A percentile compares a stretch with the other conserved stretches of the same genome.
phyloP scores from a whole-genome alignment of 805 yeast genomes.

The Blastobotrys muscicola region DNA sequence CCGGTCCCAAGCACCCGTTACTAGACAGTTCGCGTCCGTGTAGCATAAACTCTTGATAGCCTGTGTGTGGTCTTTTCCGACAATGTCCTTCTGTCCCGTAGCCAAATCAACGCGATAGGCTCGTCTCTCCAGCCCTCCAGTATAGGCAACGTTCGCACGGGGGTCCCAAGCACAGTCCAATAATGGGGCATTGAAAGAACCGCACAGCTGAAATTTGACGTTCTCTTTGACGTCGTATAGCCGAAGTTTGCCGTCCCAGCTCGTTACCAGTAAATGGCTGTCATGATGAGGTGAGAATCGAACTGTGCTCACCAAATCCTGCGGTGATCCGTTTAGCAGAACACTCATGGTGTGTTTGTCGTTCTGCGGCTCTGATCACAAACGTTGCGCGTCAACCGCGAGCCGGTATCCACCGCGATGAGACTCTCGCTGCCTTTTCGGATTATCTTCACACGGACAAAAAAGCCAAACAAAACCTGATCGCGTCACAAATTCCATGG shows the following conservation, averaged over 20 bases:
- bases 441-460: too few relatives aligned
- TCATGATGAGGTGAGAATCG: constrained; percentile 29
- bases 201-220: constrained; percentile 10
- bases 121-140: constrained; percentile 48
- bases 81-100: constrained; percentile 23
- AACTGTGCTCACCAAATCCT: constrained; percentile 37
- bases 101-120: constrained; percentile 44
- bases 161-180: constrained; percentile 23
- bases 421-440: too few relatives aligned
- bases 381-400: too few relatives aligned
- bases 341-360: too few relatives aligned
- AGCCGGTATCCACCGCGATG: too few relatives aligned
- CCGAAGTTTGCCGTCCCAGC: constrained; percentile 49
- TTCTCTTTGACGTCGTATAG: constrained; percentile 30
- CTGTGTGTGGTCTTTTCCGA: constrained; percentile 29
- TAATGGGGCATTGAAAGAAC: constrained; percentile 26
- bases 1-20: constrained; percentile 59
- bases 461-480: too few relatives aligned
- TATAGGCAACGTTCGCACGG: constrained; percentile 27
- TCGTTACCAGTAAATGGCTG: constrained; percentile 37
- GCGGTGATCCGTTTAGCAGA: constrained; percentile 18
- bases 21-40: constrained; percentile 26
- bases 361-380: too few relatives aligned
- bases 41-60: constrained; percentile 34
- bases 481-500: too few relatives aligned